Percentiles rank a stretch among this genome's conserved stretches.
Conservation (phyloP, 1,284 basidiomycete genomes). For the Pascua sp. region DNA sequence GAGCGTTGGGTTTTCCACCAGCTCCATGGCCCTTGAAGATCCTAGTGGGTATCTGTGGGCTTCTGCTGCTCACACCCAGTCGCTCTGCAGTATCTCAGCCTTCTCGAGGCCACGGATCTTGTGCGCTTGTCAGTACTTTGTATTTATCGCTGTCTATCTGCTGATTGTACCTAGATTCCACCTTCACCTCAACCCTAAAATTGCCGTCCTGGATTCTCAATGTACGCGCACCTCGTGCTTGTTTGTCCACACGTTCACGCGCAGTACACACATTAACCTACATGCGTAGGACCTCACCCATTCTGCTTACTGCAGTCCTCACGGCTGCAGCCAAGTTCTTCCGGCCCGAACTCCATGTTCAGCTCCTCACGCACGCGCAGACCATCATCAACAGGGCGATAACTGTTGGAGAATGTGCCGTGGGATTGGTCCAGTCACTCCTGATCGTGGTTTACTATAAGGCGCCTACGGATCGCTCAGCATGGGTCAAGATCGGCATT, state of each 20-base stretch:
- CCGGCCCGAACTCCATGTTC: constrained; percentile 52
- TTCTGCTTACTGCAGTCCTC: constrained; percentile 58
- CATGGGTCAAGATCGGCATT: constrained; percentile 26
- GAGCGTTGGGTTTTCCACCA: too few relatives aligned
- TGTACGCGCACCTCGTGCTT: too few relatives aligned
- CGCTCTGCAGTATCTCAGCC: too few relatives aligned
- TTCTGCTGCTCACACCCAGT: too few relatives aligned
- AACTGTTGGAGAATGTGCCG: constrained; percentile 5
- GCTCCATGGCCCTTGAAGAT: too few relatives aligned
- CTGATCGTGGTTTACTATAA: constrained; percentile 22
- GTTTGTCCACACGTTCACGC: too few relatives aligned
- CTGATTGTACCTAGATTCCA: constrained; percentile 1
- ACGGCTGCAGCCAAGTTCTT: constrained; percentile 72
- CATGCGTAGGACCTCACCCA: constrained; percentile 4
- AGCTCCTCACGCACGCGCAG: constrained; percentile 13
- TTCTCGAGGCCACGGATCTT: too few relatives aligned
- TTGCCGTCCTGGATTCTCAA: constrained; percentile 14
- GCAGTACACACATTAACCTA: constrained; percentile 13
- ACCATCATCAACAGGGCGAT: constrained; percentile 7
- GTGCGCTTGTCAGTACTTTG: too few relatives aligned
- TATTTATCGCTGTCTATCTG: too few relatives aligned
- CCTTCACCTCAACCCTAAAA: constrained; percentile 14
- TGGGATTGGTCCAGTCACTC: constrained; percentile 14
- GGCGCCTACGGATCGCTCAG: constrained; percentile 16
- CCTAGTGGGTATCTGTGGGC: too few relatives aligned